Base-by-base conservation (phyloP, 2,329 filamentous ascomycete genomes). In the Corinectria fuckeliana region DNA sequence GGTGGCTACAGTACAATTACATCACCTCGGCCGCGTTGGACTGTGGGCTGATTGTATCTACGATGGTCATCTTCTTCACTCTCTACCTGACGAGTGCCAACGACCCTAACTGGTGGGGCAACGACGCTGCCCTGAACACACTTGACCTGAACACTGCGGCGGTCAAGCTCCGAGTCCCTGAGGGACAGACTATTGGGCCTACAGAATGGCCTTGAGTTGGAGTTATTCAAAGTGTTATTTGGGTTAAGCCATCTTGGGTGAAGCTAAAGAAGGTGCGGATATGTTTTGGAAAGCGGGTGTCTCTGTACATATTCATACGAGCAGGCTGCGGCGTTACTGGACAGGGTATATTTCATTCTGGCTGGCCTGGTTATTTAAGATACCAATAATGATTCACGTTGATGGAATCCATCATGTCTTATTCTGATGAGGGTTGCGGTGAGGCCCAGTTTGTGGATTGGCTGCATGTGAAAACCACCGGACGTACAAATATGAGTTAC, bases 1-100 rank as follows among this genome's bases (percentile, higher is more conserved):
- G 89, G 90, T 92, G 90, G 90, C 79, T 89, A 74, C 86, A 88
- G 73, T 92, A 91, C 78, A 92, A 92, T 78, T 92, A 92, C 72
- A 82, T 91, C 69, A 86, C 88, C 0, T 91, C 88, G 18, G 89
- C 89, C 0, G 90, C 87, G 1, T 77, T 92, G 34, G 90, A 92
- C 72, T 85, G 84, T 48, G 89, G 89, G 5, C 80, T 91, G 5
- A 85, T 88, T 11, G 73, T 91, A 18, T 84, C 82, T 30, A 88
- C 88, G 0, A 82, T 92, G 32, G 73, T 92, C 57, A 88, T 92
- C 57, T 91, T 92, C 78, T 85, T 91, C 66, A 82, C 86, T 1
- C 76, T 92, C 25, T 85, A 87, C 56, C 72, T 91, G 64, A 88
- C 88, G 2, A 77, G 80, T 30, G 80, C 81, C 8, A 69, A 72